phyloP scores from a whole-genome alignment of 148 eudicot species.

The Gaultheria prostrata region DNA sequence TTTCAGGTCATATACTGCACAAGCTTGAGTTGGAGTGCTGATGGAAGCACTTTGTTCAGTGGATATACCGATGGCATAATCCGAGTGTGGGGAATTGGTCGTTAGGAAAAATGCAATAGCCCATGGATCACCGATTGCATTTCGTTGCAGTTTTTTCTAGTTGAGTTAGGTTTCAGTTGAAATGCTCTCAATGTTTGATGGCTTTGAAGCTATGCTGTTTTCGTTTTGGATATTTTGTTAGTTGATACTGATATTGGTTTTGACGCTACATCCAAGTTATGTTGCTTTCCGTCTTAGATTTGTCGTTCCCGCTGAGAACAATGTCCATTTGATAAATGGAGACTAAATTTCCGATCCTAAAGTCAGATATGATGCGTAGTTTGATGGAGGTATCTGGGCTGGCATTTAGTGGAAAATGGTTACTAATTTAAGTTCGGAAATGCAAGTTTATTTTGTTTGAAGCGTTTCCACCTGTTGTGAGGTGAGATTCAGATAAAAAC shows the following conservation, averaged over 20 bases:
- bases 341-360: background rate
- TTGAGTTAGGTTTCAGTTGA: background rate
- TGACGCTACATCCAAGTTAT: background rate
- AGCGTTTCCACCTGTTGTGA: background rate
- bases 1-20: slow-evolving; percentile 6
- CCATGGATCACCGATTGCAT: background rate
- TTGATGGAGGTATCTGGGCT: background rate
- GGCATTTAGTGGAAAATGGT: background rate
- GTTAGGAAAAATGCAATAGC: background rate
- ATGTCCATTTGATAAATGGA: background rate
- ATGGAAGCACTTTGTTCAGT: slow-evolving; percentile 12
- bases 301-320: background rate
- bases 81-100: slow-evolving; percentile 13
- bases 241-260: background rate
- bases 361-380: background rate
- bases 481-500: too few species aligned
- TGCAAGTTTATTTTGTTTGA: background rate
- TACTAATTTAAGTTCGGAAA: background rate
- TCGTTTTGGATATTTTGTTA: background rate
- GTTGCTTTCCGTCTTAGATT: background rate
- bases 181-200: background rate
- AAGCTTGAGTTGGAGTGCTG: slow-evolving; percentile 13
- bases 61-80: slow-evolving; percentile 12
- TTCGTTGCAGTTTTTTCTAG: background rate
- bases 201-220: background rate